Conservation (phyloP, 495 filamentous ascomycete species). For the Neurospora intermedia region DNA sequence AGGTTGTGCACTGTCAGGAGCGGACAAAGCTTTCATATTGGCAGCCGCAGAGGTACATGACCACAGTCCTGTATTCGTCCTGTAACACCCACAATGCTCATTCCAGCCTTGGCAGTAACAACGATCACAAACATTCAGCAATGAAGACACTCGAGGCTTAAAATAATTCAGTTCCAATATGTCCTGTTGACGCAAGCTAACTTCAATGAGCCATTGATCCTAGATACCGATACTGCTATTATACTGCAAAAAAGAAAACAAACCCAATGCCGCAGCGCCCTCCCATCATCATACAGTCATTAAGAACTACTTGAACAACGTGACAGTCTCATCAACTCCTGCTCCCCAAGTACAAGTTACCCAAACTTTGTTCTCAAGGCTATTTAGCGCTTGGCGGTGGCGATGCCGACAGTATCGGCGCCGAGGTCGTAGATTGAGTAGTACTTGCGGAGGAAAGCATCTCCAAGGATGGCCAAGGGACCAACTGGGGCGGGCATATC, state of each 20-base stretch:
- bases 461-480: constrained; percentile 90
- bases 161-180: not conserved
- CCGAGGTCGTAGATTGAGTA: constrained; percentile 95
- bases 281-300: not conserved
- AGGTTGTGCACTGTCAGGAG: not conserved
- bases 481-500: constrained; percentile 88
- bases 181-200: not conserved
- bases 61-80: not conserved
- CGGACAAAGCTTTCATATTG: not conserved
- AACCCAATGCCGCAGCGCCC: not conserved
- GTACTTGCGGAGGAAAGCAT: constrained; percentile 93
- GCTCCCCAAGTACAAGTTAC: not conserved
- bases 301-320: not conserved
- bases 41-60: not conserved
- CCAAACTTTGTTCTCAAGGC: not conserved
- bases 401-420: constrained; percentile 75
- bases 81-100: not conserved
- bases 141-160: not conserved
- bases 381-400: constrained; percentile 53
- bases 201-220: not conserved
- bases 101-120: not conserved
- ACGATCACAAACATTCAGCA: not conserved
- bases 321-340: not conserved
- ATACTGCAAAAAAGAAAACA: not conserved
- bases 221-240: not conserved